phyloP scores from a whole-genome alignment of 2,329 filamentous ascomycete genomes.

The Fusarium cyanostomum region DNA sequence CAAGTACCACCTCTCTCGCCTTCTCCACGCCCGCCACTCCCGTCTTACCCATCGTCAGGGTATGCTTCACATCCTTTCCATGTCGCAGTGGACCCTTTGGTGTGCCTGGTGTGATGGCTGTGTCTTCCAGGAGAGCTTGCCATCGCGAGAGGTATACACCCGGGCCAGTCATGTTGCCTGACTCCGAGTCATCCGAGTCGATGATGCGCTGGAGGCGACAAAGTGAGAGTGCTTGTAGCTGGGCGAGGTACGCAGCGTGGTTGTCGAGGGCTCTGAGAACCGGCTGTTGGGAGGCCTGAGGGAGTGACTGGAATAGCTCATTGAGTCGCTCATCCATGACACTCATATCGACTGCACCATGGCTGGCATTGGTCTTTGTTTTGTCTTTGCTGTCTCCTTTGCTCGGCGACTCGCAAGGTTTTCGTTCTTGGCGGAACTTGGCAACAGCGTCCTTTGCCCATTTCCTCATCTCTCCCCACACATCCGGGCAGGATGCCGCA shows the following conservation, averaged over 20 bases:
- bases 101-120: slow-evolving; percentile 70
- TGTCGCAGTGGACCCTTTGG: slow-evolving; percentile 61
- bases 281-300: slow-evolving; percentile 53
- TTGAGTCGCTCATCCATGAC: slow-evolving; percentile 54
- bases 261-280: slow-evolving; percentile 65
- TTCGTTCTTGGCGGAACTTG: slow-evolving; percentile 59
- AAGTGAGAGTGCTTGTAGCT: slow-evolving; percentile 63
- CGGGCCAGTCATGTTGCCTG: slow-evolving; percentile 64
- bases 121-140: slow-evolving; percentile 76
- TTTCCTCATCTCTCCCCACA: slow-evolving; percentile 67
- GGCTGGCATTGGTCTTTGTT: slow-evolving; percentile 10
- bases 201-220: slow-evolving; percentile 67
- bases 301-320: slow-evolving; percentile 57
- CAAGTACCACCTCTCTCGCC: slow-evolving; percentile 34
- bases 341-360: slow-evolving; percentile 34
- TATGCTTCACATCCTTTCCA: slow-evolving; percentile 62
- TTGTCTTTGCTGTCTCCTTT: neutral
- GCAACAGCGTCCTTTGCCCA: slow-evolving; percentile 68
- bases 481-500: slow-evolving; percentile 71
- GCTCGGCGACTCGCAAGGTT: neutral
- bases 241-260: slow-evolving; percentile 68
- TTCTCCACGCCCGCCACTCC: slow-evolving; percentile 46
- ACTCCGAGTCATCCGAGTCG: slow-evolving; percentile 44
- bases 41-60: slow-evolving; percentile 55
- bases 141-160: slow-evolving; percentile 78